These are phyloP conservation scores for Mortierella sp. DNA, from an alignment of 371 early-diverging fungal species.

Conservation along the genomic window DNA sequence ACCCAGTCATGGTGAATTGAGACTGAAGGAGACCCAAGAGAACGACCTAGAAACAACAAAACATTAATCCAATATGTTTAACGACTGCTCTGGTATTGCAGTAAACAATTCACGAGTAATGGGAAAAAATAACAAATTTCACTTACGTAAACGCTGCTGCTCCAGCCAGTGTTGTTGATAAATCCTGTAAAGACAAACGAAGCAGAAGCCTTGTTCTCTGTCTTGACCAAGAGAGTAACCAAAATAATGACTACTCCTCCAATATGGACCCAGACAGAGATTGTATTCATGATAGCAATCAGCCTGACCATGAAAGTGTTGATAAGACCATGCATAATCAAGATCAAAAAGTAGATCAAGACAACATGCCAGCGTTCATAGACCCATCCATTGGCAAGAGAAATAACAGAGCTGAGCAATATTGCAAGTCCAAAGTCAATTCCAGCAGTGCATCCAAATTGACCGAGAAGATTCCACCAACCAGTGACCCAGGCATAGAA, in stretches of 20 bases:
- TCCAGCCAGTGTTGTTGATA: slow-evolving; percentile 61
- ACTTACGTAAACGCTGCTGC: slow-evolving; percentile 61
- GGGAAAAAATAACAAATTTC: background rate
- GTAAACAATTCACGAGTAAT: background rate
- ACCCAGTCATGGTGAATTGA: slow-evolving; percentile 63
- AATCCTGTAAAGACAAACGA: slow-evolving; percentile 62
- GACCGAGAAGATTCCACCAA: slow-evolving; percentile 58
- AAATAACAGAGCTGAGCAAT: slow-evolving; percentile 63
- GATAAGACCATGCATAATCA: slow-evolving; percentile 66
- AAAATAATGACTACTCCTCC: slow-evolving; percentile 68
- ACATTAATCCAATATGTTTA: background rate
- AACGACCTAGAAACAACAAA: slow-evolving; percentile 36
- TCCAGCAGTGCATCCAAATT: slow-evolving; percentile 60
- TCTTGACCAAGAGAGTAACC: slow-evolving; percentile 60
- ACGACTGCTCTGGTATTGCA: background rate
- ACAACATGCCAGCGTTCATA: slow-evolving; percentile 61
- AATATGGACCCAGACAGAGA: slow-evolving; percentile 69
- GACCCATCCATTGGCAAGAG: slow-evolving; percentile 59
- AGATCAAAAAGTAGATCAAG: slow-evolving; percentile 65
- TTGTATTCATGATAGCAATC: slow-evolving; percentile 65
- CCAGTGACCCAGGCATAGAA: slow-evolving; percentile 57
- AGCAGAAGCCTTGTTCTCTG: slow-evolving; percentile 58
- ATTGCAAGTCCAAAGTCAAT: slow-evolving; percentile 68
- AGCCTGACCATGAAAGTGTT: slow-evolving; percentile 64
- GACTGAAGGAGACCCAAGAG: slow-evolving; percentile 64